Percentiles rank a stretch among this genome's conserved stretches.
These are phyloP conservation scores for Eucalyptus pauciflora DNA, from an alignment of 345 rosid species.

Conservation along the genomic window DNA sequence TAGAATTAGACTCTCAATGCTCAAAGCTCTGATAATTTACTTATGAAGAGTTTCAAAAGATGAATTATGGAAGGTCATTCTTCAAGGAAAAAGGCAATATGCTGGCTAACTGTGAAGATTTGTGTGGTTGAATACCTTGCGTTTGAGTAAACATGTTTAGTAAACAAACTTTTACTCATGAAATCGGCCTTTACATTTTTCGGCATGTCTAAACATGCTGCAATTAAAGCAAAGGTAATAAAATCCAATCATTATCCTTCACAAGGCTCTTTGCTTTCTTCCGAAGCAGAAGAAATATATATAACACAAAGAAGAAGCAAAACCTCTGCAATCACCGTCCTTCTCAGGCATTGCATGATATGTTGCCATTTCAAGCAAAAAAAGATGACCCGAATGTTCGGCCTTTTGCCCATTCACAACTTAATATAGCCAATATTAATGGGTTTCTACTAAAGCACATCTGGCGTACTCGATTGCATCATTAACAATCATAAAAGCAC, in stretches of 20 bases:
- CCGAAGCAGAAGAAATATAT: neutral
- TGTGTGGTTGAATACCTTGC: neutral
- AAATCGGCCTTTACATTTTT: neutral
- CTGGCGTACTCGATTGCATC: neutral
- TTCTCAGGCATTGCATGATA: neutral
- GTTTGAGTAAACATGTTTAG: neutral
- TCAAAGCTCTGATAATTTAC: neutral
- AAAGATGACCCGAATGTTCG: neutral
- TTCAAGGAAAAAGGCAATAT: neutral
- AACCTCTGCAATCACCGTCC: neutral
- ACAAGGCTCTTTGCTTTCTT: neutral
- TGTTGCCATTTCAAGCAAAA: neutral
- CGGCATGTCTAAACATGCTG: neutral
- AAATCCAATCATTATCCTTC: neutral
- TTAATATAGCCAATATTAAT: neutral
- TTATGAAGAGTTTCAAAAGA: neutral
- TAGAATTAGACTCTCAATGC: neutral
- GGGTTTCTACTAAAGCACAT: neutral
- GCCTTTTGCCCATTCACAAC: neutral
- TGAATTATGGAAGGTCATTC: neutral
- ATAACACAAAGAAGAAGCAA: neutral
- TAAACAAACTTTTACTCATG: neutral
- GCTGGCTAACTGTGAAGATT: neutral
- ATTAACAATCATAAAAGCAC: neutral
- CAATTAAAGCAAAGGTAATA: neutral